Conservation (phyloP, 371 early-diverging fungal species). For the Zychaea mexicana region DNA sequence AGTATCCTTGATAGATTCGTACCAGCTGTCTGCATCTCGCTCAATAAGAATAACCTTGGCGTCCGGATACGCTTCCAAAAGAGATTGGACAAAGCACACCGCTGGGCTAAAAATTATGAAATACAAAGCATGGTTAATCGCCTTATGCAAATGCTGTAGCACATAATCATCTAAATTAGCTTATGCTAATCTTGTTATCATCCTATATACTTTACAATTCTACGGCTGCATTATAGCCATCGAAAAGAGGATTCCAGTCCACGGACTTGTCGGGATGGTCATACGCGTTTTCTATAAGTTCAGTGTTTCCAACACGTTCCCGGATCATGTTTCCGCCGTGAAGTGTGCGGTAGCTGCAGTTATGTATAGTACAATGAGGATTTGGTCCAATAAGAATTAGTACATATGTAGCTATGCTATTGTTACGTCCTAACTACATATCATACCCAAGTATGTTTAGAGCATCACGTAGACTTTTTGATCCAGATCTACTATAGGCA, state of each 20-base stretch:
- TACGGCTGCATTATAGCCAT: conserved; percentile 10
- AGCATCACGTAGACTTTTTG: conserved; percentile 28
- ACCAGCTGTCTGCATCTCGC: conserved; percentile 36
- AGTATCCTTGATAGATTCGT: conserved; percentile 30
- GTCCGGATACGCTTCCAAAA: conserved; percentile 30
- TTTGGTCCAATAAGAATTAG: too few species aligned
- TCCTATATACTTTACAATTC: conserved; percentile 13
- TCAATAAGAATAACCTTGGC: conserved; percentile 43
- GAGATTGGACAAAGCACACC: conserved; percentile 8
- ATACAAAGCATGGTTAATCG: background rate
- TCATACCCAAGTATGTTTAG: conserved; percentile 29
- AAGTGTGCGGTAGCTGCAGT: too few species aligned
- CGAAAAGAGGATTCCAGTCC: conserved; percentile 35
- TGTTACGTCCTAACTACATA: too few species aligned
- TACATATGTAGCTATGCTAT: too few species aligned
- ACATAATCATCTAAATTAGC: too few species aligned
- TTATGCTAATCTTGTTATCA: too few species aligned
- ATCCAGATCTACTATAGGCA: conserved; percentile 34
- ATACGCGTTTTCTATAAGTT: conserved; percentile 25
- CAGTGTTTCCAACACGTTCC: conserved; percentile 5
- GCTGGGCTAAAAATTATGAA: too few species aligned
- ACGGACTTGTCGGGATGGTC: conserved; percentile 15
- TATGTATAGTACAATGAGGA: too few species aligned
- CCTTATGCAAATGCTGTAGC: too few species aligned
- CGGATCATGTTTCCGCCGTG: background rate